Conservation (phyloP, 176 grass and related monocot species). For the Ampelocalamus luodianensis region DNA sequence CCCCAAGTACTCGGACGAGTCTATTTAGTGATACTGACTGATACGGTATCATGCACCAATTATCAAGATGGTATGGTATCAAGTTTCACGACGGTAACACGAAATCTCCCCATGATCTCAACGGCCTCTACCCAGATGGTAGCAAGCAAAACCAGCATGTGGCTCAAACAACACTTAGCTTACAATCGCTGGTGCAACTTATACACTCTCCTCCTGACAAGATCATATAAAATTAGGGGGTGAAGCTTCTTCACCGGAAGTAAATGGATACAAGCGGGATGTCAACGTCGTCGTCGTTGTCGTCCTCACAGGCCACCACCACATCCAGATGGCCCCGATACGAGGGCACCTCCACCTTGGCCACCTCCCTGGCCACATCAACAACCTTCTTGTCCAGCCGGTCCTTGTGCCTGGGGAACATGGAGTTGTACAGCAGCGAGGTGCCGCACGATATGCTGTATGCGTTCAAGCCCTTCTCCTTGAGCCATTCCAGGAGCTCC, state of each 20-base stretch:
- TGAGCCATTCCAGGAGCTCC: conserved; percentile 83
- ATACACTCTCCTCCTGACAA: no score
- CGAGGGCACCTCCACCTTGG: conserved; percentile 68
- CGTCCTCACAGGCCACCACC: conserved; percentile 84
- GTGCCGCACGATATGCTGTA: conserved; percentile 91
- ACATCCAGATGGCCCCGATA: conserved; percentile 76
- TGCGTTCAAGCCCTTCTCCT: conserved; percentile 70
- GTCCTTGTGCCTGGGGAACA: conserved; percentile 92
- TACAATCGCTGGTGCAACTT: no score
- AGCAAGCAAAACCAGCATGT: no score
- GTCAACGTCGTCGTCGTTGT: conserved; percentile 85
- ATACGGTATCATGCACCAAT: conserved; percentile 10
- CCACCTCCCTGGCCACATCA: conserved; percentile 72
- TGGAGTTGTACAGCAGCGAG: conserved; percentile 86
- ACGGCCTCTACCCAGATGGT: conserved; percentile 22
- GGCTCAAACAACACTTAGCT: no score
- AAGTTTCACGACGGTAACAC: conserved; percentile 2
- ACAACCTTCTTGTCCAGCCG: conserved; percentile 74
- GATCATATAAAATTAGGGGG: no score
- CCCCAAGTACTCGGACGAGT: background rate
- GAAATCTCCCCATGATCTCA: background rate
- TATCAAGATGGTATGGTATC: background rate
- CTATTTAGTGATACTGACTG: background rate
- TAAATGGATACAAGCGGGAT: conserved; percentile 80
- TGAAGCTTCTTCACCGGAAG: conserved; percentile 52